Percentiles rank a stretch among this genome's conserved stretches.
Evolutionary conservation across 1,284 basidiomycete genomes (phyloP).

Genomic region (Apiotrichum sp.): DNA sequence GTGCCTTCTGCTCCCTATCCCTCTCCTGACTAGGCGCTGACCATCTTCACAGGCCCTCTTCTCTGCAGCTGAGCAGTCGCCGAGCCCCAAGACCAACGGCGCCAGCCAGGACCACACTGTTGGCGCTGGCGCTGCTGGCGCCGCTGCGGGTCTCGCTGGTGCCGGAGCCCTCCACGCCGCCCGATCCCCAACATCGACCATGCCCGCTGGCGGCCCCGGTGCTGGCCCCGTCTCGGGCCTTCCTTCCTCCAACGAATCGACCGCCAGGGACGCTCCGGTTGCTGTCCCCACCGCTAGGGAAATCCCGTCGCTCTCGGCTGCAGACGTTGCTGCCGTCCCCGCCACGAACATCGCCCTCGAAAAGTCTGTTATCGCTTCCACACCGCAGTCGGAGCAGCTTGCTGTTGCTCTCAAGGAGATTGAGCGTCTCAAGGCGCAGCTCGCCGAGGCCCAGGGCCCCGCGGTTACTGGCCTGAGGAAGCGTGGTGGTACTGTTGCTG

Average conservation of each 20-base stretch:
- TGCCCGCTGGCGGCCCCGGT: background rate
- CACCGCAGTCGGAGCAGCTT: constrained; percentile 43
- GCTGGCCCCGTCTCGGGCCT: background rate
- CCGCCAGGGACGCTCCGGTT: constrained; percentile 5
- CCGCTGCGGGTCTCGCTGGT: constrained; percentile 4
- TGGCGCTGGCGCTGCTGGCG: constrained; percentile 4
- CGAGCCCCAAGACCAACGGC: constrained; percentile 16
- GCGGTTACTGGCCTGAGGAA: constrained; percentile 40
- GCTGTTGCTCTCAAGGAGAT: constrained; percentile 41
- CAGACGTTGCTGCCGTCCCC: constrained; percentile 22
- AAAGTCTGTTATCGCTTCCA: constrained; percentile 31
- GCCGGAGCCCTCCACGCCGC: background rate
- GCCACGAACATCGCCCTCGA: constrained; percentile 36
- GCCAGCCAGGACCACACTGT: constrained; percentile 9
- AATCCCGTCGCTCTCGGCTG: constrained; percentile 29
- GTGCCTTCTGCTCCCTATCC: too few species aligned
- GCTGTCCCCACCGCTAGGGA: constrained; percentile 5
- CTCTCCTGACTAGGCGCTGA: background rate
- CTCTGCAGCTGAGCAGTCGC: constrained; percentile 32
- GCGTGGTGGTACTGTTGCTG: constrained; percentile 30
- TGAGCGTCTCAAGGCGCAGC: constrained; percentile 36
- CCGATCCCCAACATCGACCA: background rate
- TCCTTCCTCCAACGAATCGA: background rate
- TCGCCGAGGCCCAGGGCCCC: constrained; percentile 32
- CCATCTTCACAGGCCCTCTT: constrained; percentile 30